Conservation (phyloP, 2,329 filamentous ascomycete genomes). For the Xylariales sp. region DNA sequence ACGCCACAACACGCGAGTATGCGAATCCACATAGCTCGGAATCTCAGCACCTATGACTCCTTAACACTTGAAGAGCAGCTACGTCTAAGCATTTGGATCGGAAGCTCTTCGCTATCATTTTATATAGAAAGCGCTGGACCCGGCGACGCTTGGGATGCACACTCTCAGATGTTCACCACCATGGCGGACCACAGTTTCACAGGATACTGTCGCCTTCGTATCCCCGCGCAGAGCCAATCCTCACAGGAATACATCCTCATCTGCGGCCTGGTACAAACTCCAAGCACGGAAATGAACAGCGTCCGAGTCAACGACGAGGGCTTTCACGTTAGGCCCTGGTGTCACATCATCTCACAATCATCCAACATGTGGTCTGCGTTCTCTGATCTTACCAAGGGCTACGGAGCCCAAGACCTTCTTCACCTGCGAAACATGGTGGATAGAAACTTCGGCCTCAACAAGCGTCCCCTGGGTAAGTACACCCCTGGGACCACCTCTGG, state of each 20-base stretch:
- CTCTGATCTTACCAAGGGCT: conserved; percentile 18
- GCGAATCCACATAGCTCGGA: conserved; percentile 16
- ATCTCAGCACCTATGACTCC: conserved; percentile 20
- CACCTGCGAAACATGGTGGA: conserved; percentile 23
- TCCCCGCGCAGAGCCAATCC: conserved; percentile 9
- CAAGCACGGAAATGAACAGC: conserved; percentile 24
- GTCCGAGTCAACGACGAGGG: conserved; percentile 21
- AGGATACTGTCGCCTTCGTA: conserved; percentile 25
- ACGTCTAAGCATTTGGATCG: conserved; percentile 21
- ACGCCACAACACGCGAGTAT: conserved; percentile 10
- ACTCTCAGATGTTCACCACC: background rate
- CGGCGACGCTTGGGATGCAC: background rate
- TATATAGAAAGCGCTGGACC: background rate
- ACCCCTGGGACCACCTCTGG: conserved; percentile 22
- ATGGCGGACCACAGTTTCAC: conserved; percentile 23
- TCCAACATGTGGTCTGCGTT: conserved; percentile 24
- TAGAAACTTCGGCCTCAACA: conserved; percentile 23
- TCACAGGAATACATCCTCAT: conserved; percentile 23
- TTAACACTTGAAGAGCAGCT: conserved; percentile 18
- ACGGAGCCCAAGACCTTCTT: conserved; percentile 19
- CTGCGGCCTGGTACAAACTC: conserved; percentile 22
- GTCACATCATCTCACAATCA: conserved; percentile 13
- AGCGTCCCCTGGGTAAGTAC: conserved; percentile 15
- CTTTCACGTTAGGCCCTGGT: conserved; percentile 21
- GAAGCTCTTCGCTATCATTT: background rate